Base-by-base conservation (phyloP, 305 asterid species). In the Rubia occidens region DNA sequence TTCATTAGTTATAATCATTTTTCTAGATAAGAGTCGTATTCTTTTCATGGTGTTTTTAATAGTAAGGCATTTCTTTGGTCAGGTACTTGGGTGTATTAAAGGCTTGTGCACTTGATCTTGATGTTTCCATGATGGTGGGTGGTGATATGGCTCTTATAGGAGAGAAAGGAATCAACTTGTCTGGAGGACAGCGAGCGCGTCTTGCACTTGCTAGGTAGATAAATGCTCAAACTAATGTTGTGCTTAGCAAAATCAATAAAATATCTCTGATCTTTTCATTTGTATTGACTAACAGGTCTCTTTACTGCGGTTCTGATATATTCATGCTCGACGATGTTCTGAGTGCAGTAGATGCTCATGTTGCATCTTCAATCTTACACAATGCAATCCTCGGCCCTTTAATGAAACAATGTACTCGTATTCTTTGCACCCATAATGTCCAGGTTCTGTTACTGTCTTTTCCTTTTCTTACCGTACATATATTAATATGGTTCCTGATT, bases 291-390 rank as follows among this genome's bases (percentile, higher is more conserved):
- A 54, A 66, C 87, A 94, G 99, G 84, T 97, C 99, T 71, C 72
- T 94, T 75, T 94, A 91, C 78, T 90, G 79, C 60, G 88, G 80
- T 68, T 78, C 94, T 5, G 87, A 91, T 61, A 71, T 78, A 72
- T 85, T 82, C 85, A 81, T 94, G 78, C 96, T 94, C 55, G 99
- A 94, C 70, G 97, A 94, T 80, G 88, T 94, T 74, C 90, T 94
- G 78, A 91, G 99, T 85, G 95, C 99, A 39, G 99, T 91, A 66
- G 99, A 94, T 79, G 95, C 96, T 65, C 99, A 94, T 76, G 99
- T 94, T 77, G 96, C 95, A 72, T 79, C 79, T 71, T 82, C 88
- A 40, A 91, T 94, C 76, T 79, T 94, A 65, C 85, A 83, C 54
- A 75, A 86, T 71, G 97, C 93, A 49, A 82, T 94, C 82, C 83